A percentile compares a stretch with the other conserved stretches of the same genome.
Conservation (phyloP, 108 stramenopile genomes). For the Hondaea fermentalgiana region DNA sequence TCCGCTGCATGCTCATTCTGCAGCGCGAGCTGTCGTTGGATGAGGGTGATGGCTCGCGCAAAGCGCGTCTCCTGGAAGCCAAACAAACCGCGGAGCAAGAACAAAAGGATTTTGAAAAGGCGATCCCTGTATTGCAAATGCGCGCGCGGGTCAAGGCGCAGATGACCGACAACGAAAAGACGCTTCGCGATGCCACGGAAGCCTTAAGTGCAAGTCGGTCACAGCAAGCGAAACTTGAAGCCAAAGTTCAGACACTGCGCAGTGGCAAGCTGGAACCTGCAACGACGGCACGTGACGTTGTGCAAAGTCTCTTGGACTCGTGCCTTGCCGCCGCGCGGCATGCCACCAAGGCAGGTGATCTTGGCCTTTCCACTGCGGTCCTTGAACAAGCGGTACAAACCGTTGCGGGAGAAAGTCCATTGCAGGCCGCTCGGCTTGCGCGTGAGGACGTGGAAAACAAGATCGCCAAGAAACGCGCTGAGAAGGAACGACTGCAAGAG, state of each 20-base stretch:
- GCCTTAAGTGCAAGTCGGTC: not conserved
- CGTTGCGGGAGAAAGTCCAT: not conserved
- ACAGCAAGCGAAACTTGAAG: not conserved
- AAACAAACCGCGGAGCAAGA: not conserved
- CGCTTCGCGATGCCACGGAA: not conserved
- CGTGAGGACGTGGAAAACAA: not conserved
- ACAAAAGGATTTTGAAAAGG: not conserved
- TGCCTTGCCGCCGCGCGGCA: not conserved
- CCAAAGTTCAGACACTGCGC: not conserved
- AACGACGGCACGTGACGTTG: not conserved
- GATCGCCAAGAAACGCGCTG: not conserved
- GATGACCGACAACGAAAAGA: not conserved
- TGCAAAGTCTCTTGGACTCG: not conserved
- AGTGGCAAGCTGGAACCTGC: not conserved
- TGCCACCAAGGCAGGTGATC: not conserved
- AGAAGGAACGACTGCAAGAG: not conserved
- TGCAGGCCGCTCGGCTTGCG: not conserved
- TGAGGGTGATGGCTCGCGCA: not conserved
- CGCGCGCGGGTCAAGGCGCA: not conserved
- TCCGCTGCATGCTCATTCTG: not conserved
- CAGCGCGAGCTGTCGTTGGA: not conserved
- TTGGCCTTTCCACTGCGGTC: not conserved
- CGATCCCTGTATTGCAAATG: not conserved
- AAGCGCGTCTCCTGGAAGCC: not conserved
- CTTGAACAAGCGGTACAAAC: not conserved